Evolutionary conservation across 2,329 filamentous ascomycete genomes (phyloP).

Genomic region (Epichloe sibirici): DNA sequence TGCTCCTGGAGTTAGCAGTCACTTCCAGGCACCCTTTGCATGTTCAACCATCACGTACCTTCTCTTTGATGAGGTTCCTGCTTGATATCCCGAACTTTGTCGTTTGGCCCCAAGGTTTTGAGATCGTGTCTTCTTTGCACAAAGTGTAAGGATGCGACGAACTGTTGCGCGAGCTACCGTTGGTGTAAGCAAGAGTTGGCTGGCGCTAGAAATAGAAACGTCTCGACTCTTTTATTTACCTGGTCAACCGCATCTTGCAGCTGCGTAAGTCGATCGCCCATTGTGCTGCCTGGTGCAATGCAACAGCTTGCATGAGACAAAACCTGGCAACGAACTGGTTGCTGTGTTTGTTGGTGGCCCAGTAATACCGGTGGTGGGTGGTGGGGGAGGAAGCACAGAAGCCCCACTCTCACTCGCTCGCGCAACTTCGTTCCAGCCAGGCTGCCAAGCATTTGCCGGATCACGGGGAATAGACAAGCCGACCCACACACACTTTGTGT

Average conservation of each 20-base stretch:
- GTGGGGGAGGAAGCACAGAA: too few relatives aligned
- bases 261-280: slow-evolving; percentile 70
- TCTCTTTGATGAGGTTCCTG: slow-evolving; percentile 39
- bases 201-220: slow-evolving; percentile 3
- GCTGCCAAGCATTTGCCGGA: background rate
- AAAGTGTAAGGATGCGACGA: slow-evolving; percentile 54
- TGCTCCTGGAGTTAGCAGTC: slow-evolving; percentile 13
- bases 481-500: slow-evolving; percentile 4
- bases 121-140: slow-evolving; percentile 58
- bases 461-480: slow-evolving; percentile 20
- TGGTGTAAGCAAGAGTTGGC: background rate
- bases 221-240: slow-evolving; percentile 29
- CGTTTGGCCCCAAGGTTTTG: slow-evolving; percentile 42
- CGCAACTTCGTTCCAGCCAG: background rate
- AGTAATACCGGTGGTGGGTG: too few relatives aligned
- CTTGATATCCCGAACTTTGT: slow-evolving; percentile 48
- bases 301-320: background rate
- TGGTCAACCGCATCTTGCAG: slow-evolving; percentile 77
- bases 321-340: background rate
- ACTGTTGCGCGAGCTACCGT: slow-evolving; percentile 51
- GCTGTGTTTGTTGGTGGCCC: background rate
- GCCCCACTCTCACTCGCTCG: too few relatives aligned
- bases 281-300: slow-evolving; percentile 21
- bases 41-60: slow-evolving; percentile 20
- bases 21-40: background rate